These are phyloP conservation scores for Euphorbia lathyris DNA, from an alignment of 345 rosid species.

Conservation along the genomic window DNA sequence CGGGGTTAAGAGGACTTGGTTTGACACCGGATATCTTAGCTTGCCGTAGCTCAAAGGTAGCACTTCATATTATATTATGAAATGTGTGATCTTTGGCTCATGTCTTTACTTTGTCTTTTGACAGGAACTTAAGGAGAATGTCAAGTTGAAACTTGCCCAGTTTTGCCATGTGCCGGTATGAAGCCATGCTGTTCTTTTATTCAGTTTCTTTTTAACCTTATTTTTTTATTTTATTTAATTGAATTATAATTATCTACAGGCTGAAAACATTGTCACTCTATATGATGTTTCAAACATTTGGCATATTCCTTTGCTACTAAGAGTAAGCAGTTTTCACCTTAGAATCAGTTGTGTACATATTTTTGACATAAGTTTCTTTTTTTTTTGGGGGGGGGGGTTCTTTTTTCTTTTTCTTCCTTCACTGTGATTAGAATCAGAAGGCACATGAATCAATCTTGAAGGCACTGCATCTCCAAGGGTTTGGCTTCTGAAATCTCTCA, in stretches of 20 bases:
- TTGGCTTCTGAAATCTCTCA: conserved; percentile 14
- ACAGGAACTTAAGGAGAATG: conserved; percentile 86
- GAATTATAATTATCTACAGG: conserved; percentile 41
- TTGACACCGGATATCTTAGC: conserved; percentile 84
- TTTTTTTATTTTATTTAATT: not conserved
- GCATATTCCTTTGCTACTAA: conserved; percentile 87
- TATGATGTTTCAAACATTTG: conserved; percentile 94
- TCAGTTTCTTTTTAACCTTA: not conserved
- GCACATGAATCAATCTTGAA: conserved; percentile 86
- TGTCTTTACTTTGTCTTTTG: conserved; percentile 16
- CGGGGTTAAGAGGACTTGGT: conserved; percentile 78
- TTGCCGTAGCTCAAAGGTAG: conserved; percentile 83
- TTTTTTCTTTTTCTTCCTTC: not conserved
- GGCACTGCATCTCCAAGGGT: conserved; percentile 74
- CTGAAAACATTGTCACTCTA: conserved; percentile 69
- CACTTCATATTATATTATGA: not conserved
- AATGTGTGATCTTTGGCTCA: not conserved
- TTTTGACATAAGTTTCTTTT: no score
- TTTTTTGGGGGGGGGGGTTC: no score
- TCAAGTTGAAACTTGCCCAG: conserved; percentile 78
- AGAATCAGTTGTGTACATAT: not conserved
- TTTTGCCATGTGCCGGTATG: conserved; percentile 92
- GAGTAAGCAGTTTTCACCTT: conserved; percentile 46
- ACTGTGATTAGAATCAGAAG: conserved; percentile 73
- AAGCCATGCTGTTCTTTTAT: not conserved